Base-by-base conservation (phyloP, 148 eudicot species). In the Cornus kousa region DNA sequence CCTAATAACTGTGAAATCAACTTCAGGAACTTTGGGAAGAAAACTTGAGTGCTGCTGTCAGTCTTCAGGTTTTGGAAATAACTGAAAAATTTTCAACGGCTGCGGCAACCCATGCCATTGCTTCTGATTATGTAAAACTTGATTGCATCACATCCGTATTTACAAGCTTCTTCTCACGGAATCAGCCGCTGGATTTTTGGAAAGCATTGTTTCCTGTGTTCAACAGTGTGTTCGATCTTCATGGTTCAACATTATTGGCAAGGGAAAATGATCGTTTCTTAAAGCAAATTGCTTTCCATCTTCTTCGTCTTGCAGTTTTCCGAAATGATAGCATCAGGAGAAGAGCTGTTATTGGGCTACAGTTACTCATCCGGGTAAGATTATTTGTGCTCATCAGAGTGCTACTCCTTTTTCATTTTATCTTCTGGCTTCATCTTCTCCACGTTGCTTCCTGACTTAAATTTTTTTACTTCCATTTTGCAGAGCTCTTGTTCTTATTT, bases 1-100 rank as follows among this genome's bases (percentile, higher is more conserved):
- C 59, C 69, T 77, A 11, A 72, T 66, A 69, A 72, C 59, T 19
- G 55, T 72, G 76, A 20, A 28, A 23, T 74, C 50, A 28, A 70
- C 31, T 84, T 71, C 92, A 97, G 99, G 99, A 97, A 83, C 99
- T 97, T 80, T 97, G 99, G 99, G 99, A 97, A 89, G 99, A 97
- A 77, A 97, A 92, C 87, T 87, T 97, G 83, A 91, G 98, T 85
- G 94, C 98, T 85, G 88, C 97, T 84, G 94, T 92, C 83, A 97
- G 97, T 83, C 97, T 97, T 81, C 97, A 94, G 85, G 97, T 92
- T 75, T 78, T 97, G 68, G 96, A 97, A 87, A 87, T 97, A 59
- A 87, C 91, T 48, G 95, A 97, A 70, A 92, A 92, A 71, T 97
- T 97, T 75, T 97, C 99, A 17, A 84, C 87, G 22, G 87, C 94